phyloP scores from a whole-genome alignment of 1,284 basidiomycete genomes.

The Cutaneotrichosporon cutaneum region DNA sequence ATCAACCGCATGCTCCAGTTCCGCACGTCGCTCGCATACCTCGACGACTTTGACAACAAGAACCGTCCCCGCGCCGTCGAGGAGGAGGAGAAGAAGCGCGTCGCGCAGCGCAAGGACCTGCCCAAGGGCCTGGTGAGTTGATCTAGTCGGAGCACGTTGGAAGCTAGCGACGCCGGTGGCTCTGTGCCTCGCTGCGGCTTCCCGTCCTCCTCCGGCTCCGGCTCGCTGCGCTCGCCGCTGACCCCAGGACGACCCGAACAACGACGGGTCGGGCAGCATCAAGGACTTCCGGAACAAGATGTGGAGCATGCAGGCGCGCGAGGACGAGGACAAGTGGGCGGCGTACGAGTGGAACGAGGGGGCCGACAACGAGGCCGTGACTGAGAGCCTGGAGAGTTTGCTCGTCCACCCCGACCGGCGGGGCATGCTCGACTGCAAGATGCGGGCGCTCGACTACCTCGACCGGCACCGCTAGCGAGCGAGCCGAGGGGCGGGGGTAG shows the following conservation, averaged over 20 bases:
- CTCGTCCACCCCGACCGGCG: slow-evolving; percentile 38
- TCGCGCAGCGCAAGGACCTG: slow-evolving; percentile 23
- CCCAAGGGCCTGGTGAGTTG: slow-evolving; percentile 20
- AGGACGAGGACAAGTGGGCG: slow-evolving; percentile 49
- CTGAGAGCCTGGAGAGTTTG: slow-evolving; percentile 34
- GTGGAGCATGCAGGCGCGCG: slow-evolving; percentile 40
- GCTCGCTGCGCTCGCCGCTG: slow-evolving; percentile 8
- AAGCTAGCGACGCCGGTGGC: no score
- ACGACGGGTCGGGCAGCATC: slow-evolving; percentile 49
- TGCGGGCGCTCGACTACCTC: slow-evolving; percentile 45
- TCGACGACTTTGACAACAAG: slow-evolving; percentile 42
- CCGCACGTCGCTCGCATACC: slow-evolving; percentile 46
- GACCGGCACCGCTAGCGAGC: slow-evolving; percentile 19
- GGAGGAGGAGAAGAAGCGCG: slow-evolving; percentile 35
- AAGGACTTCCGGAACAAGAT: slow-evolving; percentile 52
- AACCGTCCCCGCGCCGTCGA: slow-evolving; percentile 23
- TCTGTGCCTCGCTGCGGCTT: not conserved
- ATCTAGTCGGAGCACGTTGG: no score
- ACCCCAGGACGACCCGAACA: slow-evolving; percentile 39
- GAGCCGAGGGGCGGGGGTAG: not conserved
- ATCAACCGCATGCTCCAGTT: slow-evolving; percentile 45
- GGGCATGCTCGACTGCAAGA: slow-evolving; percentile 38
- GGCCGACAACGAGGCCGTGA: slow-evolving; percentile 34
- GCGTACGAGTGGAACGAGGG: slow-evolving; percentile 45
- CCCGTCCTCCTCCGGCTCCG: no score